These are phyloP conservation scores for Cocos nucifera DNA, from an alignment of 176 grass and related monocot species.

Conservation along the genomic window DNA sequence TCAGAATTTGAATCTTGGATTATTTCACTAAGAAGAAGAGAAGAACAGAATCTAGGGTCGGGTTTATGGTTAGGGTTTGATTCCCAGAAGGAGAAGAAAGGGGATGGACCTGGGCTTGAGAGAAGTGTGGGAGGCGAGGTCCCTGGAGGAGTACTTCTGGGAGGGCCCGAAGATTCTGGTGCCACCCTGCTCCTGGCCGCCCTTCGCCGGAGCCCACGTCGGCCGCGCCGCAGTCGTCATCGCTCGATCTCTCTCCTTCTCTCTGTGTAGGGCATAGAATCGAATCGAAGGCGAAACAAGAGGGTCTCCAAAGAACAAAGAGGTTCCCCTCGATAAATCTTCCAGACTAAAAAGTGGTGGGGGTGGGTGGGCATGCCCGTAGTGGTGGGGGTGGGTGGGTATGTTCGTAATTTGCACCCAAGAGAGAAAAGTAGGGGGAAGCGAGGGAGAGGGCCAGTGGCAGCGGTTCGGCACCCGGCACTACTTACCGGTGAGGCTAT, in stretches of 20 bases:
- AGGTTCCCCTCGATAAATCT: too few species aligned
- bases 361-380: too few species aligned
- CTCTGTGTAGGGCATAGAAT: too few species aligned
- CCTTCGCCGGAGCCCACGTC: constrained; percentile 97
- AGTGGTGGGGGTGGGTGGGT: too few species aligned
- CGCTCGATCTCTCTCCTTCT: not conserved
- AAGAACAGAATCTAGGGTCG: not conserved
- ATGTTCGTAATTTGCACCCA: too few species aligned
- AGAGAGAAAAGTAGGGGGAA: too few species aligned
- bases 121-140: constrained; percentile 80
- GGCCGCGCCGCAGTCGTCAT: constrained; percentile 96
- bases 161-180: constrained; percentile 92
- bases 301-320: too few species aligned
- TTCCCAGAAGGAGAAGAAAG: not conserved
- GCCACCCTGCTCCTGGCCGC: constrained; percentile 92
- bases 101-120: constrained; percentile 75
- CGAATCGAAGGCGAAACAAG: too few species aligned
- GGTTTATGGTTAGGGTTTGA: not conserved
- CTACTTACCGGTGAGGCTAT: too few species aligned
- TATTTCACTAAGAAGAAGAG: not conserved
- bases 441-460: too few species aligned
- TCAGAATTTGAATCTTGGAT: not conserved
- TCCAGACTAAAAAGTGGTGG: too few species aligned
- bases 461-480: too few species aligned
- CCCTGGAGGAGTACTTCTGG: constrained; percentile 74